Base-by-base conservation (phyloP, 768 basidiomycete genomes). In the Tulasnella sp. region DNA sequence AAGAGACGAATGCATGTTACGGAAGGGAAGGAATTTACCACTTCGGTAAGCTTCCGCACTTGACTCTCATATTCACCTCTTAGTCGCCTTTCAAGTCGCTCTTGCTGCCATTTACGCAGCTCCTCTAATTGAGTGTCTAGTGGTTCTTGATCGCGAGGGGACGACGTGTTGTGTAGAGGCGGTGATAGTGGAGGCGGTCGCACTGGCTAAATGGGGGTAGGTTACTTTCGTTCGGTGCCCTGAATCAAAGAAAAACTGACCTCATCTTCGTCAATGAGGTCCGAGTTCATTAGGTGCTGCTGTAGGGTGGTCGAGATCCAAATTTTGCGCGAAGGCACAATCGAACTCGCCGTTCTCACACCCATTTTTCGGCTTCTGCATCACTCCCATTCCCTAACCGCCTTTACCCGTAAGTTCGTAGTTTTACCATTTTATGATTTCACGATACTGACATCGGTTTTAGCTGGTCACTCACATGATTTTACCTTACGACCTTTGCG, bases 11-110 rank as follows among this genome's bases (percentile, higher is more conserved):
- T 43, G 31, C 25, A 5, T 1, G 71, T 64, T 51, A 84, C 6
- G 19, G 9, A 40, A 6, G 27, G 31, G 31, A 32, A 48, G 35
- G 2, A 0, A 71, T 79, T 64, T 49, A 84, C 84, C 49, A 86
- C 70, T 59, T 86, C 78, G 0, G 77, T 74, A 19, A 88, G 71
- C 58, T 81, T 76, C 37, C 77, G 61, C 8, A 80, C 75, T 6
- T 79, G 77, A 19, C 80, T 80, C 70, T 90, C 82, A 64, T 91
- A 90, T 65, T 91, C 85, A 11, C 84, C 86, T 49, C 73, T 71
- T 50, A 91, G 70, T 64, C 77, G 79, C 56, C 82, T 73, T 31
- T 77, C 75, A 3, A 83, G 72, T n/a, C 88, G 77, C 49, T 84
- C 77, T 67, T 86, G 75, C 61, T 89, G 81, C 85, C 84, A 85